Evolutionary conservation across 2,329 filamentous ascomycete species (phyloP).

Genomic region (Apiospora sp.): DNA sequence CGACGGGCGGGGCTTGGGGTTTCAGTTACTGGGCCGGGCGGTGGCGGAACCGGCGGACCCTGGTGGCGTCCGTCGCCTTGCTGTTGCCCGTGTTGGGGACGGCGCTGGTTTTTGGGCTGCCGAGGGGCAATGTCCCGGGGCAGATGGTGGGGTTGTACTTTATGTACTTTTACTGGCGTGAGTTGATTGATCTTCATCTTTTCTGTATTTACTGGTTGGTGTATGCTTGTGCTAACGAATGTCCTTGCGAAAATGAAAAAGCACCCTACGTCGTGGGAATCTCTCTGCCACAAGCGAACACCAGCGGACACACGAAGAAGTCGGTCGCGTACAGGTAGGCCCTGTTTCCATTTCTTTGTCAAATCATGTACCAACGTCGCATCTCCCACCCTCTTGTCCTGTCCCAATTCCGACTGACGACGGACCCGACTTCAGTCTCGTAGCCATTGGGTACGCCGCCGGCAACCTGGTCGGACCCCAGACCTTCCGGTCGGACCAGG

Average conservation of each 20-base stretch:
- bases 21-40: conserved; percentile 35
- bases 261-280: conserved; percentile 40
- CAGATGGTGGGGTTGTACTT: conserved; percentile 51
- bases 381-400: no score
- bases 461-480: conserved; percentile 53
- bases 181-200: conserved; percentile 14
- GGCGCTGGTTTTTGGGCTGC: conserved; percentile 34
- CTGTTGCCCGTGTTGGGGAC: conserved; percentile 36
- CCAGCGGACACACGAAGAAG: conserved; percentile 48
- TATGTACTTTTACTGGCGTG: conserved; percentile 49
- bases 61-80: conserved; percentile 33
- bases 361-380: background rate
- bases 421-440: conserved; percentile 33
- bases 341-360: background rate
- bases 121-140: conserved; percentile 42
- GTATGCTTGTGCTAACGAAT: background rate
- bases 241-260: conserved; percentile 13
- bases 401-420: background rate
- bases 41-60: conserved; percentile 35
- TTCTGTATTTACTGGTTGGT: background rate
- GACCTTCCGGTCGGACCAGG: conserved; percentile 48
- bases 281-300: conserved; percentile 39
- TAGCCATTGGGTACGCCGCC: conserved; percentile 49
- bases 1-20: conserved; percentile 34
- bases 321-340: conserved; percentile 42